phyloP scores from a whole-genome alignment of 805 yeast species.

The Blastobotrys chiropterorum region DNA sequence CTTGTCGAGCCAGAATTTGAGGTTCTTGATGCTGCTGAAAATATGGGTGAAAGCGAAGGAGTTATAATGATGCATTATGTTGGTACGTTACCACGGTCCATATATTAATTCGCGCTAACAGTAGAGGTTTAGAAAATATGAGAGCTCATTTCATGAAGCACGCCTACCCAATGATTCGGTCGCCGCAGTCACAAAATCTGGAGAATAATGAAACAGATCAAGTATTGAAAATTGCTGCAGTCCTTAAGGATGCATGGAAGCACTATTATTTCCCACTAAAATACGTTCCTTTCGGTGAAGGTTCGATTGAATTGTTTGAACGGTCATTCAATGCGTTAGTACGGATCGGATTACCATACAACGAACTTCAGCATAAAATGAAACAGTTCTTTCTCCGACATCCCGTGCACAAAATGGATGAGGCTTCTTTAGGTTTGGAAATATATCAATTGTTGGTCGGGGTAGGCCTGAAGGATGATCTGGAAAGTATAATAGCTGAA shows the following conservation, averaged over 20 bases:
- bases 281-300: slow-evolving; percentile 1
- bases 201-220: not conserved
- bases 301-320: slow-evolving; percentile 4
- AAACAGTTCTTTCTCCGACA: slow-evolving; percentile 7
- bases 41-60: not conserved
- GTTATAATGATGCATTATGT: not conserved
- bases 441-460: slow-evolving; percentile 7
- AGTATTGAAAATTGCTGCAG: slow-evolving; percentile 8
- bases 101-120: too few species aligned
- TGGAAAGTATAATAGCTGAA: slow-evolving; percentile 17
- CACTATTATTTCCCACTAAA: slow-evolving; percentile 15
- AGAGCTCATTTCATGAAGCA: slow-evolving; percentile 9
- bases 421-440: not conserved
- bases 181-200: not conserved
- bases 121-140: slow-evolving; percentile 7
- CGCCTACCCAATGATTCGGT: slow-evolving; percentile 8
- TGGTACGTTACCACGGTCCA: not conserved
- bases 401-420: slow-evolving; percentile 7
- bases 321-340: slow-evolving; percentile 21
- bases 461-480: slow-evolving; percentile 21
- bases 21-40: not conserved
- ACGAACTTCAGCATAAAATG: slow-evolving; percentile 9
- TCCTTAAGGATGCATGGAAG: slow-evolving; percentile 9
- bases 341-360: slow-evolving; percentile 12
- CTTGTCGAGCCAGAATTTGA: slow-evolving; percentile 4